Conservation (phyloP, 352 stramenopile species). For the Globisporangium rhizosaccharum region DNA sequence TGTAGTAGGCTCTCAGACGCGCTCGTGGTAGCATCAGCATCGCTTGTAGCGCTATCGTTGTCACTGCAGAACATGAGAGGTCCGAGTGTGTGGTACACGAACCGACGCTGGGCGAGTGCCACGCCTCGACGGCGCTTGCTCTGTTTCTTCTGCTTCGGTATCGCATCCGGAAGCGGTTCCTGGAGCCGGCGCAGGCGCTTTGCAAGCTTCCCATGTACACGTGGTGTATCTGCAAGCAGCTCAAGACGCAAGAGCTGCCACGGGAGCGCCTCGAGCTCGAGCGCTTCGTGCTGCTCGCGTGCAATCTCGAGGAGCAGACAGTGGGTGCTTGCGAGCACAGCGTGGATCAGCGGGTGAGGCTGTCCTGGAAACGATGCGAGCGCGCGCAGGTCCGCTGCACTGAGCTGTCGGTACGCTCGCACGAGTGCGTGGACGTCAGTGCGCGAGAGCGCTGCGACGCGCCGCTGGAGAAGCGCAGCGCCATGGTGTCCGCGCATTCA, state of each 20-base stretch:
- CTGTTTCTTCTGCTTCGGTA: neutral
- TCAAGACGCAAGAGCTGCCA: conserved; percentile 57
- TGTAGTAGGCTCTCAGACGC: neutral
- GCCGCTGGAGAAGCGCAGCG: neutral
- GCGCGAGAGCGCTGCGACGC: neutral
- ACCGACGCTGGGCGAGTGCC: conserved; percentile 27
- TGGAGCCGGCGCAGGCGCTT: conserved; percentile 37
- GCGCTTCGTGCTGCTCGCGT: conserved; percentile 11
- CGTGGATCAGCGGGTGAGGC: conserved; percentile 37
- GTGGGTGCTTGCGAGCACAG: conserved; percentile 27
- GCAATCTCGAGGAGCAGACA: conserved; percentile 33
- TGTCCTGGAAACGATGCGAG: conserved; percentile 35
- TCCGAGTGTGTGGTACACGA: conserved; percentile 27
- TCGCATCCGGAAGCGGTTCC: neutral
- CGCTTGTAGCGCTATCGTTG: neutral
- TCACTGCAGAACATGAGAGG: conserved; percentile 11
- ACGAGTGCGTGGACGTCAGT: conserved; percentile 13
- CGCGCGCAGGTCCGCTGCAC: conserved; percentile 32
- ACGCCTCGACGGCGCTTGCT: conserved; percentile 7
- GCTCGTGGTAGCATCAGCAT: neutral
- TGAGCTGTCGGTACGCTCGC: conserved; percentile 23
- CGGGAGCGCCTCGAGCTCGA: conserved; percentile 20
- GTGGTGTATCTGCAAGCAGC: conserved; percentile 23
- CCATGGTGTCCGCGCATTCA: conserved; percentile 1
- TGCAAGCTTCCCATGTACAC: conserved; percentile 31